Evolutionary conservation across 169 alveolate genomes (phyloP), one percentile per base, ranked within the genome.

Genomic region (Eimeria acervulina): DNA sequence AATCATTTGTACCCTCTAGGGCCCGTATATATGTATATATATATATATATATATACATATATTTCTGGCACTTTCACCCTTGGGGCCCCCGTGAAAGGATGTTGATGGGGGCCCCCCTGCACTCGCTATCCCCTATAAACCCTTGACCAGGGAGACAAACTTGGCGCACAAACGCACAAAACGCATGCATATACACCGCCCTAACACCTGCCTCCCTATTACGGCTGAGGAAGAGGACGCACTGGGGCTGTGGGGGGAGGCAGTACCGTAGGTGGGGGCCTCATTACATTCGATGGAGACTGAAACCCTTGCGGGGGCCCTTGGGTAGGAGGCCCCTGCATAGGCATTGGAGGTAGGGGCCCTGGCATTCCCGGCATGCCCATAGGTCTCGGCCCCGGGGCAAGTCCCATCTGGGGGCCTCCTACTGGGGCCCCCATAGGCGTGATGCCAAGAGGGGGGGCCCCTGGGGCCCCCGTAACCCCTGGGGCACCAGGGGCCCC

Each of bases 361-460:
- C 74, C 74, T 28, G 74, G 74, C 74, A 63, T 63, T 8, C 38
- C 52, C 7, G 84, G 84, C 84, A 72, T 72, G 10, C 84, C 84
- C 84, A 72, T 72, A 31, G 84, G 84, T 15, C 84, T 31, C 10
- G 84, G 84, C 84, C 84, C 84, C 38, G 42, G 84, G 38, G 42
- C 51, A 31, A 72, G 28, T 7, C 84, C 84, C 84, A 72, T 28
- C 36, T 36, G 94, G n/a, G 94, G n/a, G 83, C 94, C 94, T 19
- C 94, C 74, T 81, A 55, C 84, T 33, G 94, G 84, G 63, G 55
- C 92, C 36, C 92, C 92, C 47, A 72, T 19, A 28, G 81, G 72
- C 23, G 51, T 38, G 36, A 59, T 55, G 51, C 63, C 74, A 17
- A 61, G 52, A 55, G 63, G 84, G 38, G 94, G 94, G 59, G 63